Evolutionary conservation across 768 basidiomycete species (phyloP).

Genomic region (Calocybe gangraenosa): DNA sequence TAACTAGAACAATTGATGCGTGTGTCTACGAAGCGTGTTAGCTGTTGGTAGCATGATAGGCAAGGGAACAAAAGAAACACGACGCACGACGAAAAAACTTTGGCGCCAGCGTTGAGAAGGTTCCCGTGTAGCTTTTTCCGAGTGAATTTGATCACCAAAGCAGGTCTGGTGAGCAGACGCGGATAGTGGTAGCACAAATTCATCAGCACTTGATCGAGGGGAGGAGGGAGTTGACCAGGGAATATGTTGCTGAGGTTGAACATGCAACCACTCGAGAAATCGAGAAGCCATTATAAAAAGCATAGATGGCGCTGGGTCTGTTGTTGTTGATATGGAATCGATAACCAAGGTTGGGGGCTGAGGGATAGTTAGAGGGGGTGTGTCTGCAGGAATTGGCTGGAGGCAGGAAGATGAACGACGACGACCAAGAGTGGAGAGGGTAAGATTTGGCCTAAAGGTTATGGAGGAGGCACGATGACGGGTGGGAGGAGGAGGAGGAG

Average conservation of each 20-base stretch:
- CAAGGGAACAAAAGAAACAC: conserved; percentile 6
- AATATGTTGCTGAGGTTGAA: conserved; percentile 35
- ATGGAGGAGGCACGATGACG: conserved; percentile 60
- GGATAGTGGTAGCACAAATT: conserved; percentile 52
- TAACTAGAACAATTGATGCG: conserved; percentile 25
- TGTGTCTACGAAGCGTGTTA: conserved; percentile 15
- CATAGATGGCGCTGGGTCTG: conserved; percentile 38
- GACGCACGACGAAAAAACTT: conserved; percentile 28
- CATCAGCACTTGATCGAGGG: conserved; percentile 36
- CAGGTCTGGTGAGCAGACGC: conserved; percentile 36
- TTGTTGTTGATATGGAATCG: conserved; percentile 15
- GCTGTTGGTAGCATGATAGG: not conserved
- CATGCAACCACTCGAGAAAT: conserved; percentile 50
- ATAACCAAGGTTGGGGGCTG: conserved; percentile 10
- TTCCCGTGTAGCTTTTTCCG: conserved; percentile 21
- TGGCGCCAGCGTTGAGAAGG: conserved; percentile 22
- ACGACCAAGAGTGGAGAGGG: conserved; percentile 50
- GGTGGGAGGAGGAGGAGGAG: conserved; percentile 38
- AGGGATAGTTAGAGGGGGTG: conserved; percentile 14
- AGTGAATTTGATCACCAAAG: conserved; percentile 38
- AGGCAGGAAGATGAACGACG: conserved; percentile 50
- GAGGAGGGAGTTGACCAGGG: conserved; percentile 44
- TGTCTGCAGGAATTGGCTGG: conserved; percentile 21
- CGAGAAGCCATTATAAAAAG: conserved; percentile 45
- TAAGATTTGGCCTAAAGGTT: conserved; percentile 47